Evolutionary conservation across 345 rosid species (phyloP).

Genomic region (Durio zibethinus): DNA sequence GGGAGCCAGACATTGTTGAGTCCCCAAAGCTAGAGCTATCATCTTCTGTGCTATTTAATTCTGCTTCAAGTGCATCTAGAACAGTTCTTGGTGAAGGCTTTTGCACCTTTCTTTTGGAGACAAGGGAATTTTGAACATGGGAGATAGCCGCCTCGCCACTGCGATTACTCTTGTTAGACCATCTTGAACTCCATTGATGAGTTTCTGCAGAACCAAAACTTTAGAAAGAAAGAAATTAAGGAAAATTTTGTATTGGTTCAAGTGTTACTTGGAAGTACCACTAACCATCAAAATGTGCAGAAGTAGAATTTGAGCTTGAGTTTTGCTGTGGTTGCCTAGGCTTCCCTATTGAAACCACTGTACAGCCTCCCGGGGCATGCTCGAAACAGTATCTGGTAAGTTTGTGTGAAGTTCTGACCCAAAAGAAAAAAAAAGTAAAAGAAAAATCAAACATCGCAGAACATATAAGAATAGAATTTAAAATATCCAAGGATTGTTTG

Average conservation of each 20-base stretch:
- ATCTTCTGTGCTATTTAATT: constrained; percentile 55
- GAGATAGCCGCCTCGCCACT: constrained; percentile 14
- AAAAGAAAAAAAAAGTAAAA: background rate
- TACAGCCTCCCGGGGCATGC: constrained; percentile 59
- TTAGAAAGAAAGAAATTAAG: background rate
- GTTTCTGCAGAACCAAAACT: constrained; percentile 21
- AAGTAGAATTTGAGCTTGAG: constrained; percentile 28
- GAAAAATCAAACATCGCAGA: background rate
- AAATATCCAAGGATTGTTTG: background rate
- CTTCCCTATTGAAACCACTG: constrained; percentile 63
- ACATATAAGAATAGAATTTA: background rate
- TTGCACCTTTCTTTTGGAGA: constrained; percentile 24
- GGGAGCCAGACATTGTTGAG: constrained; percentile 45
- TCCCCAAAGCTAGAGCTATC: constrained; percentile 47
- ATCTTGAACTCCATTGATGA: constrained; percentile 27
- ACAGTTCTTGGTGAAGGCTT: constrained; percentile 60
- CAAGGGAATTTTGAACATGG: constrained; percentile 17
- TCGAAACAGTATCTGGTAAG: constrained; percentile 47
- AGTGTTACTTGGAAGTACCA: background rate
- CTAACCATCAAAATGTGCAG: constrained; percentile 41
- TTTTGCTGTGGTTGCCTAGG: constrained; percentile 25
- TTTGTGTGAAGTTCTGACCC: constrained; percentile 43
- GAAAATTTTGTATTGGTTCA: background rate
- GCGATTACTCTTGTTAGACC: constrained; percentile 20
- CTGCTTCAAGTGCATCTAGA: constrained; percentile 45